Conservation (phyloP, 164 flowering plant species). For the Vitis riparia region DNA sequence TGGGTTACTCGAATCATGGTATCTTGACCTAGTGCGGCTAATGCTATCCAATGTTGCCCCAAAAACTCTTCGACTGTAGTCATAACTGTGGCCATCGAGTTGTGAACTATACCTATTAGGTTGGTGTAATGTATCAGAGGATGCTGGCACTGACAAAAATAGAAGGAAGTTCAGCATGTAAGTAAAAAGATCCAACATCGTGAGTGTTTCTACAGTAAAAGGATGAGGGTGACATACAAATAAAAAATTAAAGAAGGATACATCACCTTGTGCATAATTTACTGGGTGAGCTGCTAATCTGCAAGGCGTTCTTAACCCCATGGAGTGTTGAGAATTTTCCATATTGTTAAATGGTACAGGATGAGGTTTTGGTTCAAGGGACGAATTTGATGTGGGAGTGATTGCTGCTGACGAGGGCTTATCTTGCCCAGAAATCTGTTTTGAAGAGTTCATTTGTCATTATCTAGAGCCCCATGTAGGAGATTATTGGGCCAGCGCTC, state of each 20-base stretch:
- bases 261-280: constrained; percentile 39
- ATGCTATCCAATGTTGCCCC: constrained; percentile 44
- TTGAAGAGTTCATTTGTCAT: constrained; percentile 17
- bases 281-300: constrained; percentile 27
- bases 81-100: constrained; percentile 31
- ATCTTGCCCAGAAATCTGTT: constrained; percentile 83
- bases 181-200: neutral
- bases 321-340: constrained; percentile 30
- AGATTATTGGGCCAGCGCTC: neutral
- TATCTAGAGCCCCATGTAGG: neutral
- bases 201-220: neutral
- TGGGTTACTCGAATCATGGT: constrained; percentile 33
- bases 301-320: constrained; percentile 17
- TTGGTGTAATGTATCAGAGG: constrained; percentile 39
- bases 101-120: constrained; percentile 47
- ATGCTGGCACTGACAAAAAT: constrained; percentile 34
- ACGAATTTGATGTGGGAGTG: constrained; percentile 19
- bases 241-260: neutral
- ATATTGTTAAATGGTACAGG: constrained; percentile 18
- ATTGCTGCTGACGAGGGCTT: constrained; percentile 32
- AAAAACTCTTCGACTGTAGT: constrained; percentile 46
- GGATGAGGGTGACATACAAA: no score
- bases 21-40: constrained; percentile 45
- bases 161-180: constrained; percentile 8
- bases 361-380: constrained; percentile 31